Percentiles rank a stretch among this genome's conserved stretches.
phyloP scores from a whole-genome alignment of 495 filamentous ascomycete species.

The Elaphomyces granulatus region DNA sequence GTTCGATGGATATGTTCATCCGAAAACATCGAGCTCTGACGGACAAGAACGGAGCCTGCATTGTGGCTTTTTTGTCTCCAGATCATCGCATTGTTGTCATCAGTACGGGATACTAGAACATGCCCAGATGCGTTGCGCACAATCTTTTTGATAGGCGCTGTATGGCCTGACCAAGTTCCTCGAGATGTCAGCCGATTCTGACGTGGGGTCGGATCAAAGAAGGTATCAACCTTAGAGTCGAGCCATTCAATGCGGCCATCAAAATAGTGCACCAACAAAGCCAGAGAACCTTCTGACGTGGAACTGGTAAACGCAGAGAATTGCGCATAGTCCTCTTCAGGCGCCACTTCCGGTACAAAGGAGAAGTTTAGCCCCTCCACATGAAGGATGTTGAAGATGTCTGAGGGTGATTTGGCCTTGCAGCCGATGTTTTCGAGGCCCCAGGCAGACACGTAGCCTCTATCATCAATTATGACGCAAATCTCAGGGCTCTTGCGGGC shows the following conservation, averaged over 20 bases:
- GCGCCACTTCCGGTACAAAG: slow-evolving; percentile 36
- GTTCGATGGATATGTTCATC: slow-evolving; percentile 69
- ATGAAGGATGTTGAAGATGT: slow-evolving; percentile 81
- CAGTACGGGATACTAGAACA: slow-evolving; percentile 67
- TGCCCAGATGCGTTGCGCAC: slow-evolving; percentile 68
- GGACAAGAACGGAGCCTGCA: slow-evolving; percentile 38
- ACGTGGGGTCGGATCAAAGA: slow-evolving; percentile 67
- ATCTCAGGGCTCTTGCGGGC: slow-evolving; percentile 78
- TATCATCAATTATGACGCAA: slow-evolving; percentile 69
- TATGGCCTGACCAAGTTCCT: slow-evolving; percentile 74
- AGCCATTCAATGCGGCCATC: slow-evolving; percentile 75
- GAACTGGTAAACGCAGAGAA: slow-evolving; percentile 57
- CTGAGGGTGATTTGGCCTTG: slow-evolving; percentile 49
- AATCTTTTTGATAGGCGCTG: slow-evolving; percentile 64
- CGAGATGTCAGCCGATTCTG: slow-evolving; percentile 42
- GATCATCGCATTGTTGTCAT: slow-evolving; percentile 63
- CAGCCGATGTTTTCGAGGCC: slow-evolving; percentile 79
- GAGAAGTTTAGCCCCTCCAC: slow-evolving; percentile 55
- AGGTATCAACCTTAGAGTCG: slow-evolving; percentile 57
- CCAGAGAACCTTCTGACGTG: slow-evolving; percentile 44
- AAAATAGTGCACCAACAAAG: slow-evolving; percentile 73
- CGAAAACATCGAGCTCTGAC: slow-evolving; percentile 56
- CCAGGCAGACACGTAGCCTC: slow-evolving; percentile 87
- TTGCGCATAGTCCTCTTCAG: slow-evolving; percentile 47
- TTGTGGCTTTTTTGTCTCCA: slow-evolving; percentile 53